A percentile compares a stretch with the other conserved stretches of the same genome.
Evolutionary conservation across 2,329 filamentous ascomycete genomes (phyloP).

Genomic region (Fusarium equiseti): DNA sequence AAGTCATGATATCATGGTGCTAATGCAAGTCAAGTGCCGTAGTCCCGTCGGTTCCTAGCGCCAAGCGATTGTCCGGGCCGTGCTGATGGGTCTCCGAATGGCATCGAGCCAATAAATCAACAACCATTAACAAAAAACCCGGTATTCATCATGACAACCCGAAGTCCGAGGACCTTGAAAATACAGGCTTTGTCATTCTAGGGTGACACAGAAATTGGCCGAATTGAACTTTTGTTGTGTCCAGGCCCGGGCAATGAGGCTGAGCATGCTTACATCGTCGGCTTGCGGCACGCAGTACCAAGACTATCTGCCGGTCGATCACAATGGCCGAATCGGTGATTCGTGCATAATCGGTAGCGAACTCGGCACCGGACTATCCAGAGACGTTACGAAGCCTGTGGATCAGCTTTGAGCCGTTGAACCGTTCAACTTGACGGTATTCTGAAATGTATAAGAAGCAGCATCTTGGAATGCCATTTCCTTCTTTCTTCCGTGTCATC

Average conservation of each 20-base stretch:
- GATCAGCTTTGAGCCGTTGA: not conserved
- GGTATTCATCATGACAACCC: not conserved
- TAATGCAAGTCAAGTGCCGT: slow-evolving; percentile 12
- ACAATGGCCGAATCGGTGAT: not conserved
- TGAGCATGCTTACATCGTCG: slow-evolving; percentile 7
- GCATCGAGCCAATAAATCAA: not conserved
- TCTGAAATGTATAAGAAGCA: not conserved
- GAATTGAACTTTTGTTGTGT: slow-evolving; percentile 8
- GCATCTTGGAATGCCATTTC: not conserved
- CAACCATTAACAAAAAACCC: not conserved
- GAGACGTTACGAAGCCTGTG: not conserved
- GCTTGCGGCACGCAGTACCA: not conserved
- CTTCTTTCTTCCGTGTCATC: not conserved
- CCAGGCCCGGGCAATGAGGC: not conserved
- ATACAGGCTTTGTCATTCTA: not conserved
- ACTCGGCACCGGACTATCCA: not conserved
- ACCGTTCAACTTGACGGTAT: not conserved
- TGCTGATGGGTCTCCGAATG: not conserved
- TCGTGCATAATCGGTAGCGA: not conserved
- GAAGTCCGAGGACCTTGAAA: not conserved
- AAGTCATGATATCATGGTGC: not conserved
- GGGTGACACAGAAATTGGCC: not conserved
- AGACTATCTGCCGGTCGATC: not conserved
- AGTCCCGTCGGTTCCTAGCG: slow-evolving; percentile 5
- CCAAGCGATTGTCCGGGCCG: slow-evolving; percentile 17